Conservation (phyloP, 176 grass and related monocot species). For the Oryza rufipogon region DNA sequence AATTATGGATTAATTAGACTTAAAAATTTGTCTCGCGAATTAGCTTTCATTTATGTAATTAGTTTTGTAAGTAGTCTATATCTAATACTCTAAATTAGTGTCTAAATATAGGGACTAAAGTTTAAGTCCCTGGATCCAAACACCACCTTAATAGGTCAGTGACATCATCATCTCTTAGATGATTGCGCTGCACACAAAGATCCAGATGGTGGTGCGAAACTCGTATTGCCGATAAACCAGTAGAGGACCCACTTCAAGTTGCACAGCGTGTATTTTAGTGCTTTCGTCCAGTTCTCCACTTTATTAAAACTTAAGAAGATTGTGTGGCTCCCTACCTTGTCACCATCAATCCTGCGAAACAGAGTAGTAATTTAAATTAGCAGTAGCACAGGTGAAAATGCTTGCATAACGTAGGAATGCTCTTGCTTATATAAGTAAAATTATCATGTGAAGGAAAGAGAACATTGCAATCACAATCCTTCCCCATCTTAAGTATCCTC, state of each 20-base stretch:
- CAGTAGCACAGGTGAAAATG: not conserved
- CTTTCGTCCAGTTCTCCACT: constrained; percentile 87
- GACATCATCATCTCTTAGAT: constrained; percentile 13
- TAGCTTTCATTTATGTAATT: too few relatives aligned
- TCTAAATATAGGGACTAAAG: too few relatives aligned
- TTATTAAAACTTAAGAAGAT: constrained; percentile 97
- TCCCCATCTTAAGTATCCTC: constrained; percentile 3
- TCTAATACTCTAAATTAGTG: too few relatives aligned
- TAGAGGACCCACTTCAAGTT: constrained; percentile 96
- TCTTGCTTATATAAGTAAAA: not conserved
- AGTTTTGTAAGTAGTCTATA: too few relatives aligned
- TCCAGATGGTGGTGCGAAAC: constrained; percentile 59
- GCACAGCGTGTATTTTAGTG: constrained; percentile 91
- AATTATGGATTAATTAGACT: too few relatives aligned
- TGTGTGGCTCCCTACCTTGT: constrained; percentile 89
- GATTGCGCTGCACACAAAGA: constrained; percentile 36
- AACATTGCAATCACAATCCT: not conserved
- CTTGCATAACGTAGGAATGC: not conserved
- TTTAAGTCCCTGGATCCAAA: too few relatives aligned
- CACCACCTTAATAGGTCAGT: not conserved
- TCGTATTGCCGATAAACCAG: constrained; percentile 92
- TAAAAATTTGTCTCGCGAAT: too few relatives aligned
- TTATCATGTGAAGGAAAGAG: not conserved
- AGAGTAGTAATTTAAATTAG: constrained; percentile 7
- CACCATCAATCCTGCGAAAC: constrained; percentile 88